Base-by-base conservation (phyloP, 768 basidiomycete species). In the Dentipellis fragilis region DNA sequence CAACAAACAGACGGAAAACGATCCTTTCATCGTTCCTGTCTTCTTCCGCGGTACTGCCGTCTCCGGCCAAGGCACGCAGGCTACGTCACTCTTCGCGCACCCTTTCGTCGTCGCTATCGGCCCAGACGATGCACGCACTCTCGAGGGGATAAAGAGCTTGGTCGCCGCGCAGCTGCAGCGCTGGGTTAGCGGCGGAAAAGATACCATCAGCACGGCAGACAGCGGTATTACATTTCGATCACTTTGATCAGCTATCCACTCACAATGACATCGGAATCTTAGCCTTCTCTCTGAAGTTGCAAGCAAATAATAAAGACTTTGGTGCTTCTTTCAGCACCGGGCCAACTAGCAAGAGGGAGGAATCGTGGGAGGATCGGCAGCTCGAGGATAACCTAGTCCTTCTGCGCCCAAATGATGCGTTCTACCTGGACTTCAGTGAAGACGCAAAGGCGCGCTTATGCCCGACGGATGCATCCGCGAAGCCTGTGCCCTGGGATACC, bases 401-500 rank as follows among this genome's bases (percentile, higher is more conserved):
- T 36, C 70, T 97, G 36, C 76, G 74, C 40, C 81, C 83, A n/a
- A 79, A 80, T 53, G 95, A 97, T 66, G 80, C 80, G 2, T 72
- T 97, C 58, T 77, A 80, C 64, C 85, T 84, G 70, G 89, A 93
- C 65, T 97, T 96, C 71, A 86, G 93, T 60, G 78, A 82, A 57
- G 80, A 87, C 61, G 74, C 85, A 70, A 85, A 83, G 70, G 72
- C 73, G 9, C 89, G 84, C 66, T 95, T 83, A 69, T 93, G 97
- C 62, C 86, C 84, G 19, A 79, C 79, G 19, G 68, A 75, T 16
- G 16, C 55, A 7, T 64, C 66, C 36, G 62, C 70, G 58, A 79
- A 85, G 59, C 74, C 81, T 54, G 76, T 84, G 16, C 73, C 71
- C 1, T 89, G 42, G 42, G 22, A 49, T 7, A 10, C 89, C 88